Conservation (phyloP, 1,284 basidiomycete genomes). For the Cryptococcus depauperatus region DNA sequence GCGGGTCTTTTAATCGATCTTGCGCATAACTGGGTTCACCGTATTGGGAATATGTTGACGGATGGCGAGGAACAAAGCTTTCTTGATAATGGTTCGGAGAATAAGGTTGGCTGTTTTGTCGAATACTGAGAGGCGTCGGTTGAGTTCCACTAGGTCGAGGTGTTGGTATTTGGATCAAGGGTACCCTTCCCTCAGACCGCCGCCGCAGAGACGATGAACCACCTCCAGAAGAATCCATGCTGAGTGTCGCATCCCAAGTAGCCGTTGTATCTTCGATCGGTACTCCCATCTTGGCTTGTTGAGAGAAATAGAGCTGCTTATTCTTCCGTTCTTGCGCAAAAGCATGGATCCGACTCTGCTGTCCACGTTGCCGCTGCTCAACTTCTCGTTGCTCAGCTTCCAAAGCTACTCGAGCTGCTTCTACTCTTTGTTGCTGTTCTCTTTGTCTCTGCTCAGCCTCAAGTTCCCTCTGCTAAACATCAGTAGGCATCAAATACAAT, state of each 20-base stretch:
- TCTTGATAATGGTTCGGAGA: slow-evolving; percentile 19
- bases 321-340: slow-evolving; percentile 28
- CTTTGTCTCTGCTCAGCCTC: slow-evolving; percentile 20
- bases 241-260: slow-evolving; percentile 5
- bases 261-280: slow-evolving; percentile 12
- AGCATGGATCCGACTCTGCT: slow-evolving; percentile 13
- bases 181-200: slow-evolving; percentile 12
- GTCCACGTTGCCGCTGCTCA: slow-evolving; percentile 8
- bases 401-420: slow-evolving; percentile 15
- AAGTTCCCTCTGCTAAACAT: slow-evolving; percentile 23
- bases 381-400: slow-evolving; percentile 12
- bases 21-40: slow-evolving; percentile 20
- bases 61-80: slow-evolving; percentile 14
- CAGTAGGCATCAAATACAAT: background rate
- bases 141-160: background rate
- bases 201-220: slow-evolving; percentile 8
- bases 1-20: slow-evolving; percentile 21
- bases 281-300: slow-evolving; percentile 10
- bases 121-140: background rate
- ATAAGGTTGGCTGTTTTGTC: slow-evolving; percentile 12
- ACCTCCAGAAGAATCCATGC: background rate
- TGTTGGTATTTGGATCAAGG: background rate
- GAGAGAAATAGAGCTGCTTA: slow-evolving; percentile 20
- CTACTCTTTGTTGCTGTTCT: slow-evolving; percentile 14
- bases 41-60: slow-evolving; percentile 15